These are phyloP conservation scores for Phytophthora rubi DNA, from an alignment of 352 stramenopile genomes.

Conservation along the genomic window DNA sequence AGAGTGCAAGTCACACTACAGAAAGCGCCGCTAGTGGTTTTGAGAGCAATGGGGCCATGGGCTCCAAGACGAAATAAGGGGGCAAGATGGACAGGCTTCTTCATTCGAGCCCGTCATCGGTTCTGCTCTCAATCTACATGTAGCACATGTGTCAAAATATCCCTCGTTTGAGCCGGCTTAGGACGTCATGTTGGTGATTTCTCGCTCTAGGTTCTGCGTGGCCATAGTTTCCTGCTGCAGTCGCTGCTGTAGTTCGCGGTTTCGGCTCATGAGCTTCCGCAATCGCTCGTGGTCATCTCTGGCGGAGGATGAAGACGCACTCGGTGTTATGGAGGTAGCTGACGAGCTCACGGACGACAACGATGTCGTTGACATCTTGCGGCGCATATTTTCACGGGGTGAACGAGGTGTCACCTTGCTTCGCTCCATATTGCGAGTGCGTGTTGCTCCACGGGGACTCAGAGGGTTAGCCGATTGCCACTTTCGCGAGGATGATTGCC, in stretches of 20 bases:
- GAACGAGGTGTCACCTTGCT: constrained; percentile 11
- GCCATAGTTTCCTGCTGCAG: constrained; percentile 77
- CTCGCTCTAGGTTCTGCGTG: constrained; percentile 72
- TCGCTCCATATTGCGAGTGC: constrained; percentile 14
- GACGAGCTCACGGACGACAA: constrained; percentile 41
- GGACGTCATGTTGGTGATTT: constrained; percentile 72
- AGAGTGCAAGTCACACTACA: constrained; percentile 3
- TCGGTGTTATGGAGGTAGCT: constrained; percentile 3
- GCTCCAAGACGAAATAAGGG: constrained; percentile 35
- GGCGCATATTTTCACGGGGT: constrained; percentile 8
- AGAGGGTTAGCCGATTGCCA: constrained; percentile 15
- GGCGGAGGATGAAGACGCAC: constrained; percentile 26
- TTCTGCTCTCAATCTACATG: constrained; percentile 8
- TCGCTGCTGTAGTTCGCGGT: constrained; percentile 78
- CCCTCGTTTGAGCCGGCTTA: constrained; percentile 9
- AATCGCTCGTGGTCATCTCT: constrained; percentile 70
- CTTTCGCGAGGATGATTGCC: constrained; percentile 10
- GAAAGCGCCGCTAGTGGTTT: constrained; percentile 3
- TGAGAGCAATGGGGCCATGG: constrained; percentile 19
- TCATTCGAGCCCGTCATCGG: not conserved
- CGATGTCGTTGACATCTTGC: constrained; percentile 46
- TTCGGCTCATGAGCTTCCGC: constrained; percentile 75
- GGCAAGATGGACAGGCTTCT: constrained; percentile 6
- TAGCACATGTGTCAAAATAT: constrained; percentile 14
- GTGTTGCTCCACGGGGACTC: constrained; percentile 10